Evolutionary conservation across 1,284 basidiomycete genomes (phyloP), one percentile per base, ranked within the genome.

Genomic region (Tausonia pullulans): DNA sequence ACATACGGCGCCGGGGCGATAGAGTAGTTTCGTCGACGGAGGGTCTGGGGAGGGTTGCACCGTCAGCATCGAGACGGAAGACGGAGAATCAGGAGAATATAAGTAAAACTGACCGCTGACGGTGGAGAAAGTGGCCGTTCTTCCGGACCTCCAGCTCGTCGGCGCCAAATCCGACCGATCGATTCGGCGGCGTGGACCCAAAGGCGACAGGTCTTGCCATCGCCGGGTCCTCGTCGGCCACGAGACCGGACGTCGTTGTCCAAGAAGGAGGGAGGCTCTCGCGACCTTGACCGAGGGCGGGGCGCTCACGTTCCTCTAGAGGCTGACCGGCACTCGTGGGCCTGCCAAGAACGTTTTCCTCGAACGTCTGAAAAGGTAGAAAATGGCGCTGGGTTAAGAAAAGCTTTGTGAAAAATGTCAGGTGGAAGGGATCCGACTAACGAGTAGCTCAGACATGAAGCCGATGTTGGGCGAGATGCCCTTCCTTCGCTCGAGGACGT

Each of bases 401-500:
- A 57, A n/a, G 14, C 59, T 14, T 41, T 55, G 6, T 52, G 53
- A 2, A 56, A 50, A 45, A 2, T 9, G 27, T 10, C 10, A 16
- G 27, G 53, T 10, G 27, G 27, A 55, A 55, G 53, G 27, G 14
- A 16, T 10, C 9, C 10, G 39, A 55, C 9, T 9, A 40, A 40
- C 39, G 27, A 16, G 10, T 9, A 46, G 39, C n/a, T 97, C 94
- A 11, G 89, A 91, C 46, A 98, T 90, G 75, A 98, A 98, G 5
- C 94, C 94, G 69, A 98, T 97, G 74, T 98, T 98, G 8, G 95
- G 94, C n/a, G 88, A 92, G 69, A 97, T 93, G 69, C 88, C 90
- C 69, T 88, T 87, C 57, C 95, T 83, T 8, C 91, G 83, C 71
- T 94, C 91, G 52, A 90, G 81, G 39, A 98, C 94, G 73, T 91